A percentile compares a stretch with the other conserved stretches of the same genome.
Evolutionary conservation across 2,329 filamentous ascomycete species (phyloP).

Genomic region (Xylaria sp.): DNA sequence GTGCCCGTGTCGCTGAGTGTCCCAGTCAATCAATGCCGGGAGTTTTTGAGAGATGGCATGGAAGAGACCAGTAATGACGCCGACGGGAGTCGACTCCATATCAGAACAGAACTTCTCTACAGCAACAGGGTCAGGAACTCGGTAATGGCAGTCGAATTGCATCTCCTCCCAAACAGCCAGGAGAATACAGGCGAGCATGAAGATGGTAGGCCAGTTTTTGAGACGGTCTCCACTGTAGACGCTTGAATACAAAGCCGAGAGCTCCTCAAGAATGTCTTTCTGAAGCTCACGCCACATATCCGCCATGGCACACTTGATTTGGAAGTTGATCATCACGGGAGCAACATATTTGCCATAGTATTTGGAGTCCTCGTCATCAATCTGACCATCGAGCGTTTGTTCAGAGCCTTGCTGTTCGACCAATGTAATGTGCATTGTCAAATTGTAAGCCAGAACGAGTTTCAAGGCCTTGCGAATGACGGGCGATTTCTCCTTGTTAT

Average conservation of each 20-base stretch:
- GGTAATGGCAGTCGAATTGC: slow-evolving; percentile 98
- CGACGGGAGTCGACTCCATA: slow-evolving; percentile 95
- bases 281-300: slow-evolving; percentile 98
- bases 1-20: slow-evolving; percentile 88
- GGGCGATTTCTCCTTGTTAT: slow-evolving; percentile 83
- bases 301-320: slow-evolving; percentile 95
- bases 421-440: slow-evolving; percentile 93
- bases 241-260: slow-evolving; percentile 91
- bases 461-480: slow-evolving; percentile 96
- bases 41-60: slow-evolving; percentile 97
- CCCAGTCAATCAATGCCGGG: slow-evolving; percentile 91
- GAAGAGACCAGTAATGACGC: slow-evolving; percentile 95
- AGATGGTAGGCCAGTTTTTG: slow-evolving; percentile 99
- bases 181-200: slow-evolving; percentile 92
- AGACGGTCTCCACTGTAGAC: slow-evolving; percentile 97
- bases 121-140: slow-evolving; percentile 79
- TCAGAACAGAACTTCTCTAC: slow-evolving; percentile 95
- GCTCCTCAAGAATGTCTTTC: slow-evolving; percentile 93
- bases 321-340: slow-evolving; percentile 99
- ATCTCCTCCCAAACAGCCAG: slow-evolving; percentile 98
- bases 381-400: slow-evolving; percentile 77
- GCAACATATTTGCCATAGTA: slow-evolving; percentile 90
- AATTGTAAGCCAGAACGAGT: slow-evolving; percentile 92
- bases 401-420: slow-evolving; percentile 88
- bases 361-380: slow-evolving; percentile 84